phyloP scores from a whole-genome alignment of 169 alveolate genomes.

The Plasmodium gonderi region DNA sequence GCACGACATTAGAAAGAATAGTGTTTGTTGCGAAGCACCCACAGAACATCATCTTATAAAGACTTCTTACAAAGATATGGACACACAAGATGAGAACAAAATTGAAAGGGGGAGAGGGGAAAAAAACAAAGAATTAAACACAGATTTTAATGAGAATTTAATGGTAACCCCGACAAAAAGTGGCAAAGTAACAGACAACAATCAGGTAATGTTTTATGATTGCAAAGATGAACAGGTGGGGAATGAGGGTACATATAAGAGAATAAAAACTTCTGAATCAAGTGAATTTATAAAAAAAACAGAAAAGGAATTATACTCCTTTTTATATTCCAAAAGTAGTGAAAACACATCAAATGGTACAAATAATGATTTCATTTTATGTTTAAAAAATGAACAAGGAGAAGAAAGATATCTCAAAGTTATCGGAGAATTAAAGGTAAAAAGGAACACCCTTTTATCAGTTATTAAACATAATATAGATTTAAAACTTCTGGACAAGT shows the following conservation, averaged over 20 bases:
- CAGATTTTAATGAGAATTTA: not conserved
- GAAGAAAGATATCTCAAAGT: conserved; percentile 56
- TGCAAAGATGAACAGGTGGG: conserved; percentile 30
- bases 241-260: not conserved
- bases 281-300: conserved; percentile 20
- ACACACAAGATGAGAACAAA: not conserved
- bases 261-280: conserved; percentile 4
- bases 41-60: not conserved
- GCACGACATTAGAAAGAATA: not conserved
- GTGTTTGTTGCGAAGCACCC: not conserved
- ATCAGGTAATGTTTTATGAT: conserved; percentile 13
- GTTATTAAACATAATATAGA: conserved; percentile 54
- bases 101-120: not conserved
- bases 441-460: conserved; percentile 43
- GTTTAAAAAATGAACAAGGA: conserved; percentile 59
- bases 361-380: conserved; percentile 35
- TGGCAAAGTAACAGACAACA: not conserved
- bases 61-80: conserved; percentile 4
- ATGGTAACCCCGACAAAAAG: conserved; percentile 20
- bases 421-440: conserved; percentile 57
- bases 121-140: not conserved
- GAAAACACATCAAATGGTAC: conserved; percentile 16
- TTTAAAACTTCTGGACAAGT: conserved; percentile 40
- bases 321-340: conserved; percentile 67
- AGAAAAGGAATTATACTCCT: conserved; percentile 35